Evolutionary conservation across 2,329 filamentous ascomycete genomes (phyloP).

Genomic region (Alternaria dauci): DNA sequence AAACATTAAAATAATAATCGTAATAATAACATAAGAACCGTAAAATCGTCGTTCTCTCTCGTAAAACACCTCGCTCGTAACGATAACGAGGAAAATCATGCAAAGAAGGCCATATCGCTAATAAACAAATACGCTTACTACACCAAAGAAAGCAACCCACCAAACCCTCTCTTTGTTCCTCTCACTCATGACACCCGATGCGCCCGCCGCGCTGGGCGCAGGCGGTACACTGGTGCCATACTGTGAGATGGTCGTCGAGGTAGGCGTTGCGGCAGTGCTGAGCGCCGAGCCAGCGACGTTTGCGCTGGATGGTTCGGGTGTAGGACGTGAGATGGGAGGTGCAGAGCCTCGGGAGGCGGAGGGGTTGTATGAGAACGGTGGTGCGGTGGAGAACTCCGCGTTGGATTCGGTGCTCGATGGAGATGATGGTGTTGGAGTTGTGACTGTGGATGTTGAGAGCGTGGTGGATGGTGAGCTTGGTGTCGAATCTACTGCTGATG

Average conservation of each 20-base stretch:
- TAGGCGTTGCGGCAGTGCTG: slow-evolving; percentile 23
- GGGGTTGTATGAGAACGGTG: slow-evolving; percentile 14
- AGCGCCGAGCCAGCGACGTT: slow-evolving; percentile 19
- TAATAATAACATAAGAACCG: slow-evolving; percentile 18
- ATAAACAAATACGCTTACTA: neutral
- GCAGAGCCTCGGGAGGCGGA: slow-evolving; percentile 16
- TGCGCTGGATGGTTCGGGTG: slow-evolving; percentile 13
- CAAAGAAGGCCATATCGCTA: slow-evolving; percentile 10
- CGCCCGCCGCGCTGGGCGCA: slow-evolving; percentile 37
- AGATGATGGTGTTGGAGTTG: neutral
- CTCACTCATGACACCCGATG: slow-evolving; percentile 9
- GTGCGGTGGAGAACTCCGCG: slow-evolving; percentile 2
- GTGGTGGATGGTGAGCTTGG: neutral
- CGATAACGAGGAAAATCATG: neutral
- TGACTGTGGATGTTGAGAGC: neutral
- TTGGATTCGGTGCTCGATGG: neutral
- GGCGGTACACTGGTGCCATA: slow-evolving; percentile 32
- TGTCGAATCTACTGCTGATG: neutral
- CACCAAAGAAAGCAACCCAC: slow-evolving; percentile 42
- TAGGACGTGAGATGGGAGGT: slow-evolving; percentile 10
- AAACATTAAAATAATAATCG: slow-evolving; percentile 4
- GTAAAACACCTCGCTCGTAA: neutral
- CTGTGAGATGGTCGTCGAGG: slow-evolving; percentile 19
- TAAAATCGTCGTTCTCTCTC: slow-evolving; percentile 2
- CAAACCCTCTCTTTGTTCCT: slow-evolving; percentile 39